A percentile compares a stretch with the other conserved stretches of the same genome.
Conservation (phyloP, 176 grass and related monocot species). For the Cenchrus purpureus region DNA sequence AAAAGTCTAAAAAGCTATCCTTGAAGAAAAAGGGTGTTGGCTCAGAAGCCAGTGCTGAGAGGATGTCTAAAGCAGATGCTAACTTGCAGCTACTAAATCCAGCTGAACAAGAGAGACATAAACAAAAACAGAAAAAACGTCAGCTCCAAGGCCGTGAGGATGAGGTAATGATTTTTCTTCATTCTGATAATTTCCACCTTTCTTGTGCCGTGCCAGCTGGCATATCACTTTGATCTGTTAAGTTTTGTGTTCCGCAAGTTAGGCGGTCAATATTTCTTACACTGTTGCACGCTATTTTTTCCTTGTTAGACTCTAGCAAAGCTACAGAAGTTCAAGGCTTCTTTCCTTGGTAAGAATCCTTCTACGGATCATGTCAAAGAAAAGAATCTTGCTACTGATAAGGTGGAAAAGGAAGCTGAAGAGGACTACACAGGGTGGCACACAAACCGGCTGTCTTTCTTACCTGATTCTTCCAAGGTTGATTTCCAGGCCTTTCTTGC, state of each 20-base stretch:
- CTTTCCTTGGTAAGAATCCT: constrained; percentile 55
- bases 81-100: constrained; percentile 88
- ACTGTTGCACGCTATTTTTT: constrained; percentile 10
- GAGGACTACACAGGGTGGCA: constrained; percentile 82
- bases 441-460: constrained; percentile 58
- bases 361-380: constrained; percentile 27
- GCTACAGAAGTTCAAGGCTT: constrained; percentile 77
- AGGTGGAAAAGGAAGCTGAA: constrained; percentile 47
- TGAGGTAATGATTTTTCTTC: constrained; percentile 49
- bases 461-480: constrained; percentile 71
- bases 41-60: constrained; percentile 83
- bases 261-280: constrained; percentile 32
- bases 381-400: constrained; percentile 46
- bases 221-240: neutral
- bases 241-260: constrained; percentile 1
- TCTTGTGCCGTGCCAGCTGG: neutral
- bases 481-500: constrained; percentile 1
- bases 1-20: constrained; percentile 77
- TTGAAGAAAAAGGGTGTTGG: constrained; percentile 94
- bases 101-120: constrained; percentile 87
- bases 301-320: constrained; percentile 75
- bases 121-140: constrained; percentile 87
- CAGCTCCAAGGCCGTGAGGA: constrained; percentile 82
- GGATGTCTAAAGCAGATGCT: constrained; percentile 68
- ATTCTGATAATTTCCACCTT: constrained; percentile 13